These are phyloP conservation scores for Boletus coccyginus DNA, from an alignment of 768 basidiomycete genomes.

Conservation along the genomic window DNA sequence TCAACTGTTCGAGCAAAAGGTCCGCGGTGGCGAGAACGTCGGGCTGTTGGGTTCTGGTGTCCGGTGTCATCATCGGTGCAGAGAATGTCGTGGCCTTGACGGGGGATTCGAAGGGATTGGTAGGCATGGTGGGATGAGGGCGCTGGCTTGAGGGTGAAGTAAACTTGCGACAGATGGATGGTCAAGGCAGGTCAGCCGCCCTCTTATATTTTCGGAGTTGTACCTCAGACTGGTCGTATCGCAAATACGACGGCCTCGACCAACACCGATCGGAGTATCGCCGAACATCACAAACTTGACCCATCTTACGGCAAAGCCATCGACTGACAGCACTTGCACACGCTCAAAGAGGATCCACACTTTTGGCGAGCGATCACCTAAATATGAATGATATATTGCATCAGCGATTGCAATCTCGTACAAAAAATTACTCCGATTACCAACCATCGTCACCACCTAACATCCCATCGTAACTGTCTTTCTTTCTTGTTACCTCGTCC, in stretches of 20 bases:
- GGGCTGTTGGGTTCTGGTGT: slow-evolving; percentile 4
- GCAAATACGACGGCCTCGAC: background rate
- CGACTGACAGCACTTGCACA: background rate
- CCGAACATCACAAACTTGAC: background rate
- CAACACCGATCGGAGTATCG: too few relatives aligned
- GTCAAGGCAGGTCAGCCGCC: background rate
- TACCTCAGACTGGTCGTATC: slow-evolving; percentile 10
- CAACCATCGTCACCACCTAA: too few relatives aligned
- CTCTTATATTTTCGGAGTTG: slow-evolving; percentile 10
- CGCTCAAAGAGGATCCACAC: background rate
- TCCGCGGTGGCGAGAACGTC: slow-evolving; percentile 31
- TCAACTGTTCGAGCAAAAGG: slow-evolving; percentile 26
- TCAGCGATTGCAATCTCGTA: background rate
- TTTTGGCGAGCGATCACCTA: background rate
- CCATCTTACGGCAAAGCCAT: background rate
- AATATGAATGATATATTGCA: too few relatives aligned
- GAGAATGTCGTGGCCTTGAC: background rate
- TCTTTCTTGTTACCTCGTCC: too few relatives aligned
- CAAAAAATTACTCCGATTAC: background rate
- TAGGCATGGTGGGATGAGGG: slow-evolving; percentile 7
- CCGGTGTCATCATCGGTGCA: background rate
- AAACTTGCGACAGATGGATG: background rate
- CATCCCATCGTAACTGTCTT: background rate
- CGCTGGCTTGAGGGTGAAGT: background rate
- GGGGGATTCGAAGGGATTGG: slow-evolving; percentile 25